Percentiles rank a stretch among this genome's conserved stretches.
Evolutionary conservation across 2,329 filamentous ascomycete species (phyloP).

Genomic region (Diaporthe sp.): DNA sequence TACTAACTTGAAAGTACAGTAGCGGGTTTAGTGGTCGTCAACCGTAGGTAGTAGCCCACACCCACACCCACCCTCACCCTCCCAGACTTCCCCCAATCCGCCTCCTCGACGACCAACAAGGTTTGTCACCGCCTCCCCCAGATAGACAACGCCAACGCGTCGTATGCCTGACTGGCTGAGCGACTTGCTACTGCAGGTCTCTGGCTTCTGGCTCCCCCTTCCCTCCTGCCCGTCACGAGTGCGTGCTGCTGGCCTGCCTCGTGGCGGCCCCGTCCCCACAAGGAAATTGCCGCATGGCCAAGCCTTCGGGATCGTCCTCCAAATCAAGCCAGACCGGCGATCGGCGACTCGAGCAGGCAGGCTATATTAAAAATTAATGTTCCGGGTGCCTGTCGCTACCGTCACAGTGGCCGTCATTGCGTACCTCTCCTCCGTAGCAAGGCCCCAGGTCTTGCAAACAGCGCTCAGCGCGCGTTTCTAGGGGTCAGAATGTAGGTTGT

Average conservation of each 20-base stretch:
- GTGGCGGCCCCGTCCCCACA: constrained; percentile 27
- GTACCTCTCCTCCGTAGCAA: background rate
- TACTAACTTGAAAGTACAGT: background rate
- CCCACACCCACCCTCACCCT: background rate
- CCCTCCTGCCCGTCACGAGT: constrained; percentile 7
- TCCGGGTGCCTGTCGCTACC: constrained; percentile 26
- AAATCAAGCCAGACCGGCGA: constrained; percentile 25
- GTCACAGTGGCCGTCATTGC: constrained; percentile 18
- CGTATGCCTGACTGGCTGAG: constrained; percentile 1
- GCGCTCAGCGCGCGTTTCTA: background rate
- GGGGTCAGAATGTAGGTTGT: background rate
- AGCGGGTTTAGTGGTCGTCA: background rate
- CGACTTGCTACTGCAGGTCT: background rate
- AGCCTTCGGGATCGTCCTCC: constrained; percentile 33
- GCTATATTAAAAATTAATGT: constrained; percentile 21
- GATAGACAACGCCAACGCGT: constrained; percentile 1
- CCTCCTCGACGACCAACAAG: constrained; percentile 14
- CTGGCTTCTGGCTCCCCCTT: background rate
- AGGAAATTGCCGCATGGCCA: constrained; percentile 33
- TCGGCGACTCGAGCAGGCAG: constrained; percentile 22
- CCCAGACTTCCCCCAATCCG: background rate
- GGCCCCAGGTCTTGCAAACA: background rate
- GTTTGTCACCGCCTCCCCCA: constrained; percentile 26
- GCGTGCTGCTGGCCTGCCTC: constrained; percentile 11
- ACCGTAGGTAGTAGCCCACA: background rate